Conservation (phyloP, 805 yeast species). For the Starmerella potacharoeniae region DNA sequence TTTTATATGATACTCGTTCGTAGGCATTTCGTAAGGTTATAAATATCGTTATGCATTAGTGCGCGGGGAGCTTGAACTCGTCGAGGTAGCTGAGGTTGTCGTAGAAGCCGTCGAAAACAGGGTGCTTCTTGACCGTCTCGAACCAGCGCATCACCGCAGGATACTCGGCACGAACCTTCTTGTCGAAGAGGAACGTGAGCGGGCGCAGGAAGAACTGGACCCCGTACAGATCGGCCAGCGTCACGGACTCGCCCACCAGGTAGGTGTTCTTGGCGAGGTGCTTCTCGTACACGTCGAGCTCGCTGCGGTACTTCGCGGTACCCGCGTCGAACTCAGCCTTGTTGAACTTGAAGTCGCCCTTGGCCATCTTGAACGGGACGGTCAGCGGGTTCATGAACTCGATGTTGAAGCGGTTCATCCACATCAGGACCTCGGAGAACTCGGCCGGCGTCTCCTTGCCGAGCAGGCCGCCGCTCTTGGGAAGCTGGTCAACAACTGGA, state of each 20-base stretch:
- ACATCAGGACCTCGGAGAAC: constrained; percentile 53
- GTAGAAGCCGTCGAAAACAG: constrained; percentile 39
- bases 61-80: not conserved
- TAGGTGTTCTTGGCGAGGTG: constrained; percentile 51
- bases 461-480: constrained; percentile 36
- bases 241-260: constrained; percentile 55
- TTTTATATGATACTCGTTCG: too few species aligned
- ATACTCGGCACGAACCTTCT: constrained; percentile 49
- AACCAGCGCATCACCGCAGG: constrained; percentile 65
- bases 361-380: constrained; percentile 45
- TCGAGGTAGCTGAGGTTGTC: constrained; percentile 51
- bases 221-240: constrained; percentile 54
- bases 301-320: constrained; percentile 30
- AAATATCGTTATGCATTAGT: not conserved
- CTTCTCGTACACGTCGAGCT: constrained; percentile 25
- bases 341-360: constrained; percentile 65
- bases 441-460: constrained; percentile 39
- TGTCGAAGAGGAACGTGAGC: constrained; percentile 49
- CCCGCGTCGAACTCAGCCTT: constrained; percentile 51
- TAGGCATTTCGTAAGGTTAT: not conserved
- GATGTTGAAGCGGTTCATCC: constrained; percentile 66
- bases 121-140: constrained; percentile 40
- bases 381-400: constrained; percentile 46
- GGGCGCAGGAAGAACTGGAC: constrained; percentile 44
- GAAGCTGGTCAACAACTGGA: constrained; percentile 15